Evolutionary conservation across 305 asterid species (phyloP), one percentile per base, ranked within the genome.

Genomic region (Striga hermonthica): DNA sequence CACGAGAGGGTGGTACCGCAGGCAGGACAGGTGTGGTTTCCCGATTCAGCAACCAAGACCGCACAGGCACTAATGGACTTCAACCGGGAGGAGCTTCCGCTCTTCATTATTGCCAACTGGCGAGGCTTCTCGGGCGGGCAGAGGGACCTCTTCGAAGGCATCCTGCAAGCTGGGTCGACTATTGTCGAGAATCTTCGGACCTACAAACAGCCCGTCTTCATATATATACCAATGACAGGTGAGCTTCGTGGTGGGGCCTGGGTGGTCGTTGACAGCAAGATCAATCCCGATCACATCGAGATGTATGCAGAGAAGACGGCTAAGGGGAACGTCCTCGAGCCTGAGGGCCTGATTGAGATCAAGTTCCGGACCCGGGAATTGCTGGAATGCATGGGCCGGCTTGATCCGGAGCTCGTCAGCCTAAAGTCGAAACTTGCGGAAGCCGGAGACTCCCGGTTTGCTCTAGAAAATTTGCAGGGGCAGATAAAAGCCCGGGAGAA

Each of bases 171-270:
- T 5, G 99, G 99, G 40, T 94, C 99, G 0, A 90, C 87, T 6
- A 94, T 94, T 14, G 99, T 94, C 0, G 99, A 94, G 83, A 94
- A 90, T 60, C 95, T 94, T 28, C 73, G 99, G 64, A 88, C 95
- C 2, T 94, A 90, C 72, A 68, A 69, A 5, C 99, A 90, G 7
- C 95, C 99, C 0, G 96, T 88, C 71, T 90, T 94, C 76, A 85
- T 94, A 62, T 94, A 94, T 83, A 88, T 94, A 59, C 97, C 99
- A 0, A 84, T 79, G 88, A 83, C 79, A 89, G 96, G 98, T 3
- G 99, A 94, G 80, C 96, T 94, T 52, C 97, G 97, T n/a, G 99
- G 99, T 74, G 99, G 99, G 56, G 98, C 97, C 3, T 94, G 99
- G 99, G 99, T 94, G 66, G 97, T 94, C 39, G 82, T 94, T 8